phyloP scores from a whole-genome alignment of 2,329 filamentous ascomycete species.

The Pseudogymnoascus sp. region DNA sequence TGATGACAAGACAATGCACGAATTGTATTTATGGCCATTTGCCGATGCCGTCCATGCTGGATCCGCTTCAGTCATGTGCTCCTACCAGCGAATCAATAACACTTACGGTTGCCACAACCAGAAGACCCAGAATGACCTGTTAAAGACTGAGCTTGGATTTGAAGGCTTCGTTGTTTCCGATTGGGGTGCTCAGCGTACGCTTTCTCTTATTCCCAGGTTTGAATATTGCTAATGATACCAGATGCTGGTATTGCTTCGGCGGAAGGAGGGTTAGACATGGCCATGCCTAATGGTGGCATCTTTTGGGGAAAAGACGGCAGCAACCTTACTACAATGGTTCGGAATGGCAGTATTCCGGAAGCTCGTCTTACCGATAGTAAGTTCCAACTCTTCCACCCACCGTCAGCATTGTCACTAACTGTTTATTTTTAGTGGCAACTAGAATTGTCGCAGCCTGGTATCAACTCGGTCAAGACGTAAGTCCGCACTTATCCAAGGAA shows the following conservation, averaged over 20 bases:
- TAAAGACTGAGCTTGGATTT: conserved; percentile 82
- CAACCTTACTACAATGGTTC: conserved; percentile 51
- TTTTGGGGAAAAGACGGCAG: conserved; percentile 15
- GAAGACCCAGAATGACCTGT: conserved; percentile 69
- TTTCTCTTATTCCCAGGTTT: conserved; percentile 69
- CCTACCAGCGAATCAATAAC: conserved; percentile 68
- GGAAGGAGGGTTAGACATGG: conserved; percentile 74
- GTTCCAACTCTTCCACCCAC: conserved; percentile 50
- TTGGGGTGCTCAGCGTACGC: conserved; percentile 79
- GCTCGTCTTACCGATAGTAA: conserved; percentile 51
- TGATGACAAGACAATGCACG: conserved; percentile 65
- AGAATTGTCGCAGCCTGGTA: conserved; percentile 50
- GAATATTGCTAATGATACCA: conserved; percentile 65
- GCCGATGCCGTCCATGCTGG: conserved; percentile 70
- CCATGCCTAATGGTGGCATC: conserved; percentile 56
- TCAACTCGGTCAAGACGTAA: conserved; percentile 46
- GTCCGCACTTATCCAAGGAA: conserved; percentile 48
- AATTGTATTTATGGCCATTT: conserved; percentile 82
- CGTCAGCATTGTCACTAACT: conserved; percentile 45
- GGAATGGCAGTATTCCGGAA: conserved; percentile 49
- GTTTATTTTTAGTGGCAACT: conserved; percentile 66
- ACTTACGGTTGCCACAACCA: conserved; percentile 67
- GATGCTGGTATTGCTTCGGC: conserved; percentile 73
- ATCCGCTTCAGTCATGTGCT: conserved; percentile 76
- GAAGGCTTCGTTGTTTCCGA: conserved; percentile 81